Base-by-base conservation (phyloP, 345 rosid genomes). In the Salix dunnii region DNA sequence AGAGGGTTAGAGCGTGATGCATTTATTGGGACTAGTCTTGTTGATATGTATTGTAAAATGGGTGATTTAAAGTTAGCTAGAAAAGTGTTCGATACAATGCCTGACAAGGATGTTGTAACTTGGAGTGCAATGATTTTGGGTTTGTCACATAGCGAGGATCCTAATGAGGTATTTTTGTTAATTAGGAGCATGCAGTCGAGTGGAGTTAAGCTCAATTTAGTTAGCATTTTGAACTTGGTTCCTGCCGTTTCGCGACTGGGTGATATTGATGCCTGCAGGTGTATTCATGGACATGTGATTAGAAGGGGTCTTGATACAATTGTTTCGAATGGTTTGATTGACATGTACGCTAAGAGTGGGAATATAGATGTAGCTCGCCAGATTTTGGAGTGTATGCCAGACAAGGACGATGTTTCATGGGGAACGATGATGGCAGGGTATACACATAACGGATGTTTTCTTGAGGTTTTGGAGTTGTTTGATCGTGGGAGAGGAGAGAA, bases 351-450 rank as follows among this genome's bases (percentile, higher is more conserved):
- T 40, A 90, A 89, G 71, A 85, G 91, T 36, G 82, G 77, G 11
- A 79, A 84, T 49, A 66, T 86, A 5, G 68, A 72, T 76, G 77
- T 51, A 23, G 91, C 92, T 77, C 78, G 78, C 30, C 74, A 55
- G 42, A 40, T 86, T 71, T 90, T 90, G 71, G 84, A 84, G 68
- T 66, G 28, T 14, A 78, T 84, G 82, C 16, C 1, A 43, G 73
- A 82, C 33, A 79, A 20, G 73, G 88, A 83, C 82, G 82, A 63
- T 63, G 82, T 81, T 76, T 86, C 84, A 0, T 88, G 90, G 87
- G 80, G 85, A 7, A 78, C 88, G 30, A 89, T 90, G 86, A 88
- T 90, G 86, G 84, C 92, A 1, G 91, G 88, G 43, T 89, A 84
- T 88, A 88, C 87, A 38, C 74, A 90, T 74, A 79, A 83, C 66